Conservation (phyloP, 139 green algal genomes). For the Tetratostichococcus sp. region DNA sequence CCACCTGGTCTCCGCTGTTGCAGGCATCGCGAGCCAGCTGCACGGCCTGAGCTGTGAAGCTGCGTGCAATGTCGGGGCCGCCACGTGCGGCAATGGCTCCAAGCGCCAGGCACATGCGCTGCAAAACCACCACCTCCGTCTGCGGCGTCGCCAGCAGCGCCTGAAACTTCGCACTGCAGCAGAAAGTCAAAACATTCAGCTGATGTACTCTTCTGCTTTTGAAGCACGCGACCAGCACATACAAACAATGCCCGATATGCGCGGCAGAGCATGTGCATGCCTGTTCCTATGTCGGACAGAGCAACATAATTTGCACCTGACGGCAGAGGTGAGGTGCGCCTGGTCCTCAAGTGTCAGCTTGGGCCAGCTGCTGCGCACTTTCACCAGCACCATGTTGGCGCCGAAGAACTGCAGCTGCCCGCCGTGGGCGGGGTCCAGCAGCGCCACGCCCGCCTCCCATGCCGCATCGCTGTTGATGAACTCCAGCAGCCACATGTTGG, state of each 20-base stretch:
- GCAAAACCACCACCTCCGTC: conserved; percentile 1
- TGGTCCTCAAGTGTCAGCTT: neutral
- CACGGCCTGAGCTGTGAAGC: neutral
- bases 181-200: neutral
- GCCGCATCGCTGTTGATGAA: conserved; percentile 7
- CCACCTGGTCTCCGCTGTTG: neutral
- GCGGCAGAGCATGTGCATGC: no score
- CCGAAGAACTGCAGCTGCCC: conserved; percentile 19
- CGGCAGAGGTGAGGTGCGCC: neutral
- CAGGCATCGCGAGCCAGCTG: conserved; percentile 2
- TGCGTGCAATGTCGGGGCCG: neutral
- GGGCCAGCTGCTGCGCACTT: conserved; percentile 3
- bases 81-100: conserved; percentile 10
- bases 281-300: no score
- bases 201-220: no score
- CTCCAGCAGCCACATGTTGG: conserved; percentile 10
- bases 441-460: conserved; percentile 7
- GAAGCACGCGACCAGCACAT: no score
- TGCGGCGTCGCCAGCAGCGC: neutral
- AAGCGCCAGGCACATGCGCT: conserved; percentile 14
- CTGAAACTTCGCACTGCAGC: neutral
- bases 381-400: conserved; percentile 16
- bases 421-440: conserved; percentile 1
- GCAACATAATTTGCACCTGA: conserved; percentile 17
- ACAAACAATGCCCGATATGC: no score